A percentile compares a stretch with the other conserved stretches of the same genome.
phyloP scores from a whole-genome alignment of 2,329 filamentous ascomycete species.

The Fusarium multiceps region DNA sequence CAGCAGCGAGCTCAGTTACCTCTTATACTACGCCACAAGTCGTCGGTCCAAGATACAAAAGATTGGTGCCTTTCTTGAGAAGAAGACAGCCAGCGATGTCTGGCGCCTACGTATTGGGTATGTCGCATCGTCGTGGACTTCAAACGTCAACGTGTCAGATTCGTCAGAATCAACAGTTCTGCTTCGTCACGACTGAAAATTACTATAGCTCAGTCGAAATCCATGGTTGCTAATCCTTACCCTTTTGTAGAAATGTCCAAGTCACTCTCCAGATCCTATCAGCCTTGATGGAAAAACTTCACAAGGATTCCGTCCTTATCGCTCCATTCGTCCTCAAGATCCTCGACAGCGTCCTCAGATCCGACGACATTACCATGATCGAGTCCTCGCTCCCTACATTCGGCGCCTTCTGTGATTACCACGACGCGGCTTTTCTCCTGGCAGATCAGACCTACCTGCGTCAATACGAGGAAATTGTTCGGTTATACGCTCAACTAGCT shows the following conservation, averaged over 20 bases:
- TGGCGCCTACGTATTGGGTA: conserved; percentile 89
- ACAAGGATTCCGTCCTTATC: conserved; percentile 90
- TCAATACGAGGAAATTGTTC: conserved; percentile 85
- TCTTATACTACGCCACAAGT: conserved; percentile 96
- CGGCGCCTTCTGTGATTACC: conserved; percentile 86
- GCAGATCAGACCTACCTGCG: conserved; percentile 85
- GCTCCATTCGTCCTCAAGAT: conserved; percentile 86
- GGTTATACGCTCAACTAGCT: conserved; percentile 82
- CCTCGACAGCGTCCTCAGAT: conserved; percentile 83
- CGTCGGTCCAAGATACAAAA: conserved; percentile 96
- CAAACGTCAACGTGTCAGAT: conserved; percentile 32
- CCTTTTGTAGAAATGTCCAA: conserved; percentile 79
- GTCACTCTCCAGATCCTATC: conserved; percentile 93
- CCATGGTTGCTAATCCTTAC: conserved; percentile 11
- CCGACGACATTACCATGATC: conserved; percentile 90
- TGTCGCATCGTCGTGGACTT: conserved; percentile 43
- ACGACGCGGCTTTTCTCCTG: conserved; percentile 85
- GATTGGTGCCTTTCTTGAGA: conserved; percentile 93
- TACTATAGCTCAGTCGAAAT: neutral
- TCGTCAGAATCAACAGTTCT: neutral
- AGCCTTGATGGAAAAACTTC: conserved; percentile 91
- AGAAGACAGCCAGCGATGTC: conserved; percentile 91
- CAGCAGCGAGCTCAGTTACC: conserved; percentile 94
- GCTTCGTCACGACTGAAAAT: neutral
- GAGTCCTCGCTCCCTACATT: conserved; percentile 91